Evolutionary conservation across 768 basidiomycete genomes (phyloP).

Genomic region (Harrya chromipes): DNA sequence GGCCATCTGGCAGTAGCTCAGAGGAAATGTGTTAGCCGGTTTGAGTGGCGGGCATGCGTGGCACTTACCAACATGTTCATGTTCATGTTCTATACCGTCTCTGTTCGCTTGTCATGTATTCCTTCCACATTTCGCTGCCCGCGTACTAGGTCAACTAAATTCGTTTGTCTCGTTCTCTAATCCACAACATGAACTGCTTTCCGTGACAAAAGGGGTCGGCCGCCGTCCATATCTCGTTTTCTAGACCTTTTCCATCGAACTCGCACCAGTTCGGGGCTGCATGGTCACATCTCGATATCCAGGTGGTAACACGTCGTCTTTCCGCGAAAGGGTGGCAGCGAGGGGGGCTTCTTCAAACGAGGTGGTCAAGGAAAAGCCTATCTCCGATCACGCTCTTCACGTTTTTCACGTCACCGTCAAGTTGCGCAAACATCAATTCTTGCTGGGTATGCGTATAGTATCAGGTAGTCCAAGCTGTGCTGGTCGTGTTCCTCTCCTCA

Average conservation of each 20-base stretch:
- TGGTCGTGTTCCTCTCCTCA: constrained; percentile 4
- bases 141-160: too few species aligned
- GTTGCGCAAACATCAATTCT: constrained; percentile 49
- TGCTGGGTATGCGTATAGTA: constrained; percentile 53
- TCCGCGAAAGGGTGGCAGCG: constrained; percentile 8
- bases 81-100: too few species aligned
- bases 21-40: background rate
- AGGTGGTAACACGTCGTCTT: constrained; percentile 4
- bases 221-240: constrained; percentile 1
- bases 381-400: constrained; percentile 27
- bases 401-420: constrained; percentile 49
- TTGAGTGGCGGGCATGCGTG: too few species aligned
- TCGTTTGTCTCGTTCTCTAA: too few species aligned
- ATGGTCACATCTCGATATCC: background rate
- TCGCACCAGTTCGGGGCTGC: constrained; percentile 10
- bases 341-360: background rate
- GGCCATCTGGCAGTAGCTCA: background rate
- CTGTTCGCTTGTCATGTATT: too few species aligned
- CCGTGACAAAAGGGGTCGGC: background rate
- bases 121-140: too few species aligned
- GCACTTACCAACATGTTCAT: too few species aligned
- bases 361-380: constrained; percentile 23
- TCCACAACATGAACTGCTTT: too few species aligned
- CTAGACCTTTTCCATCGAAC: constrained; percentile 1
- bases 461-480: background rate